phyloP scores from a whole-genome alignment of 2,329 filamentous ascomycete species.

The Bipolaris gigantea region DNA sequence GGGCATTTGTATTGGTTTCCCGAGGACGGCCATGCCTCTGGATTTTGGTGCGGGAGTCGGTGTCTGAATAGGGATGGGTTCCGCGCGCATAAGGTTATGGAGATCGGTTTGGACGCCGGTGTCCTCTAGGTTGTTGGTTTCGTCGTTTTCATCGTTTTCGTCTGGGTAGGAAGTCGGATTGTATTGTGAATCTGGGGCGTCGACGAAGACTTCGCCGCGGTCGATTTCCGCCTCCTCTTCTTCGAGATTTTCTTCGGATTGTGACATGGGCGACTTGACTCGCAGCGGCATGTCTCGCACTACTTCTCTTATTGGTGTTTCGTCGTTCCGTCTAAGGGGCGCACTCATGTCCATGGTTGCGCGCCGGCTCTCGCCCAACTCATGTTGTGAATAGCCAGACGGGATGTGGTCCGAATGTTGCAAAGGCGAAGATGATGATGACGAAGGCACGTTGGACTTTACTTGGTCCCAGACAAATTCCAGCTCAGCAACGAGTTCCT shows the following conservation, averaged over 20 bases:
- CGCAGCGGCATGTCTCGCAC: conserved; percentile 40
- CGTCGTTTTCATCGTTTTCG: not conserved
- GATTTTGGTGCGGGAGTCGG: conserved; percentile 25
- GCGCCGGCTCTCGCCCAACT: conserved; percentile 48
- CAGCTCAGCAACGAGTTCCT: conserved; percentile 87
- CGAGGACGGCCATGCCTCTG: conserved; percentile 14
- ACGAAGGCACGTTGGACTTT: conserved; percentile 74
- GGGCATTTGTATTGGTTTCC: conserved; percentile 28
- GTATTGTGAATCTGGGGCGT: conserved; percentile 53
- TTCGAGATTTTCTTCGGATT: conserved; percentile 61
- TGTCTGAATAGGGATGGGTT: conserved; percentile 14
- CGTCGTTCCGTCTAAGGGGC: conserved; percentile 11
- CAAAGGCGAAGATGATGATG: conserved; percentile 52
- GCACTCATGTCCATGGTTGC: conserved; percentile 28
- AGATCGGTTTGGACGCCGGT: conserved; percentile 16
- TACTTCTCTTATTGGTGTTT: not conserved
- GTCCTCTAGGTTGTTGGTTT: conserved; percentile 31
- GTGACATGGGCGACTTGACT: conserved; percentile 82
- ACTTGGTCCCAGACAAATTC: conserved; percentile 99
- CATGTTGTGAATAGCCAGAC: conserved; percentile 26
- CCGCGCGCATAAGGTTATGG: conserved; percentile 16
- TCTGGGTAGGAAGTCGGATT: conserved; percentile 23
- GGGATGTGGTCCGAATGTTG: conserved; percentile 43
- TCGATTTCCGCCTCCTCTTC: conserved; percentile 39
- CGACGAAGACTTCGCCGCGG: conserved; percentile 50